phyloP scores from a whole-genome alignment of 1,284 basidiomycete genomes.

The Ganoderma multipileum region DNA sequence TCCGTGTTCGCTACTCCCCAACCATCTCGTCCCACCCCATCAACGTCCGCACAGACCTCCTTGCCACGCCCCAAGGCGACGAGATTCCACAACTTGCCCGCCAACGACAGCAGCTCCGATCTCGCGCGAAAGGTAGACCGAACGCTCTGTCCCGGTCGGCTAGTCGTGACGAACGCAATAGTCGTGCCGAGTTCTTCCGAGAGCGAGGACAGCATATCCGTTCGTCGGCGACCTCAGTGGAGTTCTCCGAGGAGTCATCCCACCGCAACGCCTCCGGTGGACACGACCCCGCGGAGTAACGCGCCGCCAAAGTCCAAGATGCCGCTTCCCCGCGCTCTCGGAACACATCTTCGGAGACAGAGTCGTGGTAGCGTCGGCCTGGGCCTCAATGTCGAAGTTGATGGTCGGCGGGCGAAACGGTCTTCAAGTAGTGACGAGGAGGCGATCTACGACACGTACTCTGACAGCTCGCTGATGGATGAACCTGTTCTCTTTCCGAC shows the following conservation, averaged over 20 bases:
- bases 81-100: neutral
- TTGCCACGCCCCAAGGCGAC: slow-evolving; percentile 22
- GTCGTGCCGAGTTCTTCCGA: slow-evolving; percentile 53
- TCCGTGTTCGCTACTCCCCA: slow-evolving; percentile 18
- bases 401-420: neutral
- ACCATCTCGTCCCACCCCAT: slow-evolving; percentile 8
- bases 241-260: neutral
- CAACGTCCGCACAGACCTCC: slow-evolving; percentile 22
- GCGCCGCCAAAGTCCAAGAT: neutral
- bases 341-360: neutral
- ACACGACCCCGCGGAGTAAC: neutral
- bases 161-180: slow-evolving; percentile 62
- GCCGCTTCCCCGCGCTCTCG: slow-evolving; percentile 7
- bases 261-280: neutral
- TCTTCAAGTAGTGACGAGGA: slow-evolving; percentile 23
- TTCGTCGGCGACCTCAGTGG: slow-evolving; percentile 16
- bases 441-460: slow-evolving; percentile 30
- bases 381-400: slow-evolving; percentile 25
- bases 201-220: slow-evolving; percentile 39
- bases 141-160: slow-evolving; percentile 44
- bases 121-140: slow-evolving; percentile 37
- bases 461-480: slow-evolving; percentile 27
- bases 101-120: slow-evolving; percentile 40
- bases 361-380: slow-evolving; percentile 24
- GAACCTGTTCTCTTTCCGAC: slow-evolving; percentile 18